phyloP scores from a whole-genome alignment of 805 yeast genomes.

The Metschnikowia hibisci region DNA sequence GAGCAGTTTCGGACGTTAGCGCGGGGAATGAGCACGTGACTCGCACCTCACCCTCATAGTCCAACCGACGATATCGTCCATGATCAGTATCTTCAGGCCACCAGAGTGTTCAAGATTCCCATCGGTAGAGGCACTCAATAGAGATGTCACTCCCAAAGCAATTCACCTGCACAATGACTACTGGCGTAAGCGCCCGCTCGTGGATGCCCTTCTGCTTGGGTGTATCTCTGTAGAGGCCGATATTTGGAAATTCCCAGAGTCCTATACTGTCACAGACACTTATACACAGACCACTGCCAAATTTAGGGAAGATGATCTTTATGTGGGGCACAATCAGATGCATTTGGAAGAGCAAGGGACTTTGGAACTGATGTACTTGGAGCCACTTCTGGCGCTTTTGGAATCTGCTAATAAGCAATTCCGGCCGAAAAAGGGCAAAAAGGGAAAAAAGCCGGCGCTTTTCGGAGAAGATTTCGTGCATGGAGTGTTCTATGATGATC shows the following conservation, averaged over 20 bases:
- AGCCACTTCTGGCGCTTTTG: conserved; percentile 48
- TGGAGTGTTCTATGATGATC: conserved; percentile 40
- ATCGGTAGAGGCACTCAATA: conserved; percentile 26
- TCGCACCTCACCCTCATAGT: not conserved
- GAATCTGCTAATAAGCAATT: conserved; percentile 42
- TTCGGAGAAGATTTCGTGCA: conserved; percentile 10
- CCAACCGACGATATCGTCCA: not conserved
- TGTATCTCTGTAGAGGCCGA: conserved; percentile 64
- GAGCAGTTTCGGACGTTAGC: not conserved
- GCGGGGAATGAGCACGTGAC: not conserved
- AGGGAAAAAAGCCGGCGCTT: not conserved
- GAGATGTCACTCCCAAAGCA: conserved; percentile 39
- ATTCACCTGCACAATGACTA: conserved; percentile 72
- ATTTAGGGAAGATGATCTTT: conserved; percentile 33
- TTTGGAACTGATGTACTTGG: conserved; percentile 47
- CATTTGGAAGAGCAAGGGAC: conserved; percentile 46
- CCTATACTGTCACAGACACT: conserved; percentile 29
- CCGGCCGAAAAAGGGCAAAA: not conserved
- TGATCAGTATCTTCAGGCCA: conserved; percentile 14
- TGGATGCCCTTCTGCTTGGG: conserved; percentile 56
- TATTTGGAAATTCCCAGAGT: conserved; percentile 47
- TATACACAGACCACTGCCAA: conserved; percentile 20
- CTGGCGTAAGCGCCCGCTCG: conserved; percentile 55
- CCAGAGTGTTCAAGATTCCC: not conserved
- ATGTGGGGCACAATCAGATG: conserved; percentile 59